phyloP scores from a whole-genome alignment of 2,329 filamentous ascomycete species.

The Pyrenophora tritici-repentis region DNA sequence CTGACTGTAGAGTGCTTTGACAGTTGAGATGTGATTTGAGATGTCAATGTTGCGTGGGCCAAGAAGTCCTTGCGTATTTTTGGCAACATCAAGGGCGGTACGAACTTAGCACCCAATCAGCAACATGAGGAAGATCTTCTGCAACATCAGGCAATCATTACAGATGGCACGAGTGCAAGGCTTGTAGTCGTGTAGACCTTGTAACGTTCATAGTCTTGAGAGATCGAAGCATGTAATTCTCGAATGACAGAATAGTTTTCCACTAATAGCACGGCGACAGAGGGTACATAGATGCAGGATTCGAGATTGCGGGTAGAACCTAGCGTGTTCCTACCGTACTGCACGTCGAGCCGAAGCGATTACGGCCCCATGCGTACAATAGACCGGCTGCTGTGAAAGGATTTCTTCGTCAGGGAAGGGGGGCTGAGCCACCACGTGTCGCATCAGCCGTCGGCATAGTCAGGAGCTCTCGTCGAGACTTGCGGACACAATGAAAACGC shows the following conservation, averaged over 20 bases:
- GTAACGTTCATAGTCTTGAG: no score
- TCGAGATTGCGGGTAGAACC: no score
- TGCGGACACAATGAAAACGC: background rate
- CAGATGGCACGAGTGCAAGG: no score
- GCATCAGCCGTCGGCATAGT: slow-evolving; percentile 1
- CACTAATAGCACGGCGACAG: no score
- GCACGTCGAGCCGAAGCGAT: background rate
- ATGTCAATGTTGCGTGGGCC: background rate
- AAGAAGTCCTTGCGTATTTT: background rate
- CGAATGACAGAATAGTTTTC: no score
- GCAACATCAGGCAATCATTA: no score
- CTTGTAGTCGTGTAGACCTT: no score
- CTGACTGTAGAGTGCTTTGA: background rate
- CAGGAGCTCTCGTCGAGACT: background rate
- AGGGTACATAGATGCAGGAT: no score
- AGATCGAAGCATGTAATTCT: no score
- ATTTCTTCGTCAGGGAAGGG: background rate
- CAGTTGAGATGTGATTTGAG: no score
- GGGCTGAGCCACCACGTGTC: slow-evolving; percentile 12
- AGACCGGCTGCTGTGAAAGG: no score
- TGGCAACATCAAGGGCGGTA: background rate
- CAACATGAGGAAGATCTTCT: background rate
- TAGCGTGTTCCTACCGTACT: no score
- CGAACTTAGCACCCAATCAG: background rate
- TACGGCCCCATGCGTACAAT: background rate